These are phyloP conservation scores for Trichoderma sp. DNA, from an alignment of 2,329 filamentous ascomycete genomes.

Conservation along the genomic window DNA sequence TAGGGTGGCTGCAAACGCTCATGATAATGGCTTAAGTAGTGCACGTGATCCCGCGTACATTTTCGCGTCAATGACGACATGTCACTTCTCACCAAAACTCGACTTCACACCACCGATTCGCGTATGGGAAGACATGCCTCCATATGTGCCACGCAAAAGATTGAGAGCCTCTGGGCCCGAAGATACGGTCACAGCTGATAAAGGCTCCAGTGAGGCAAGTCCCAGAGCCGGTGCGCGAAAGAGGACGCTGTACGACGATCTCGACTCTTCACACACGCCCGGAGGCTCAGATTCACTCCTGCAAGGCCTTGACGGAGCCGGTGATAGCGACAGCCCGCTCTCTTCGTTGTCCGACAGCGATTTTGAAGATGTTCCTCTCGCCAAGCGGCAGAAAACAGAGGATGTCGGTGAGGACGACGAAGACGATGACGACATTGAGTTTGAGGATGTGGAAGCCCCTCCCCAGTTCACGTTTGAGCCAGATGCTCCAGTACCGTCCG, in stretches of 20 bases:
- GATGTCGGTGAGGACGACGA: conserved; percentile 25
- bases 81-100: neutral
- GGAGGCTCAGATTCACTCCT: conserved; percentile 44
- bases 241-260: conserved; percentile 59
- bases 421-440: conserved; percentile 49
- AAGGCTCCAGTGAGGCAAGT: conserved; percentile 28
- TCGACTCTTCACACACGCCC: conserved; percentile 50
- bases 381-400: conserved; percentile 42
- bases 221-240: conserved; percentile 41
- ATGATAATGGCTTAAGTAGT: neutral
- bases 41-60: conserved; percentile 33
- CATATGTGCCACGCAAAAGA: conserved; percentile 65
- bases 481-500: conserved; percentile 52
- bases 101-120: neutral
- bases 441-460: conserved; percentile 64
- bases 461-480: conserved; percentile 48
- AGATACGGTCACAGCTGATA: conserved; percentile 28
- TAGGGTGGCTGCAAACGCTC: neutral
- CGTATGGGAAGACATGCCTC: conserved; percentile 56
- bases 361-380: conserved; percentile 46
- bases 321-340: conserved; percentile 48
- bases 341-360: conserved; percentile 57
- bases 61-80: conserved; percentile 32
- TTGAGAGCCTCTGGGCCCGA: conserved; percentile 47
- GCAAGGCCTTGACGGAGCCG: conserved; percentile 41